phyloP scores from a whole-genome alignment of 768 basidiomycete genomes.

The Pleurotus sapidus region DNA sequence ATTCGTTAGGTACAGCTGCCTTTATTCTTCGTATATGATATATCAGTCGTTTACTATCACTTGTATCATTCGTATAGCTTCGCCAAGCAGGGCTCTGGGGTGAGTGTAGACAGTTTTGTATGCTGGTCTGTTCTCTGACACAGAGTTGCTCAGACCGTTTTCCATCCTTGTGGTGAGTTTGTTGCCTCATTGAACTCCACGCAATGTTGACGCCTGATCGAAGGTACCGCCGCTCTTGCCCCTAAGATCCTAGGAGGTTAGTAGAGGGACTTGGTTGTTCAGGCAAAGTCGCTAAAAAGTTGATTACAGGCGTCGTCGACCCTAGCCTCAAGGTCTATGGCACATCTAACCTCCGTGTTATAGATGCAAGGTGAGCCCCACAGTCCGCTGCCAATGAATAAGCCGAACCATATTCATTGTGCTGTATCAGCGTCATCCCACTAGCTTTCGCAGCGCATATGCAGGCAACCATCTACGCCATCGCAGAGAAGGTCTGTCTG shows the following conservation, averaged over 20 bases:
- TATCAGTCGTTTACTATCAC: too few relatives aligned
- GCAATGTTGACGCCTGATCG: too few relatives aligned
- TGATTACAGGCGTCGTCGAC: conserved; percentile 34
- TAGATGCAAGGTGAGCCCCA: conserved; percentile 15
- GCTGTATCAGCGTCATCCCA: conserved; percentile 12
- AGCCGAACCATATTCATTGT: background rate
- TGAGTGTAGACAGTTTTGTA: too few relatives aligned
- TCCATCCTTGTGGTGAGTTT: too few relatives aligned
- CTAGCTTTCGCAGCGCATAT: conserved; percentile 9
- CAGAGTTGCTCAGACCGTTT: too few relatives aligned
- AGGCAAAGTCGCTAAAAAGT: background rate
- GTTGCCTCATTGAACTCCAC: too few relatives aligned
- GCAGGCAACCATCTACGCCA: conserved; percentile 16
- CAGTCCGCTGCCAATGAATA: too few relatives aligned
- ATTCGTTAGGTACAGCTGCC: too few relatives aligned
- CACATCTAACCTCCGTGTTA: conserved; percentile 35
- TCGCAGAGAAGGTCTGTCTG: conserved; percentile 17
- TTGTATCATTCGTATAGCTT: too few relatives aligned
- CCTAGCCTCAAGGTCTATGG: conserved; percentile 40
- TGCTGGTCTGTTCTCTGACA: too few relatives aligned
- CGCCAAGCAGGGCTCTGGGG: too few relatives aligned
- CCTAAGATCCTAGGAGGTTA: background rate
- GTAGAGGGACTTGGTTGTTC: background rate
- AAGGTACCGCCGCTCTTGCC: conserved; percentile 1
- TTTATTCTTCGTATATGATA: too few relatives aligned